Percentiles rank a stretch among this genome's conserved stretches.
phyloP scores from a whole-genome alignment of 2,329 filamentous ascomycete genomes.

The Lasiodiplodia citricola region DNA sequence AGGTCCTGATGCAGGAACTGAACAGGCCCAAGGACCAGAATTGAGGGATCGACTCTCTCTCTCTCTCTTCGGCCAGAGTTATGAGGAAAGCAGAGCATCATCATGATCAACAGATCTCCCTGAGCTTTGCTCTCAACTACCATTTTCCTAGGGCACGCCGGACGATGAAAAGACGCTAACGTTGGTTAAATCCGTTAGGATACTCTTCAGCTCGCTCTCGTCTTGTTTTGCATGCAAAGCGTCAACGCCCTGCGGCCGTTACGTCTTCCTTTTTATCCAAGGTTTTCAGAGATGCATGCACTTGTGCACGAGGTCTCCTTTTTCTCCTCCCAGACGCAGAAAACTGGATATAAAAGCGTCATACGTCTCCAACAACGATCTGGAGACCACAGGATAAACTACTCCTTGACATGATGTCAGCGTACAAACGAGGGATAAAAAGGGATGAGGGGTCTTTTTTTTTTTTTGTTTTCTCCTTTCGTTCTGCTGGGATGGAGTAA shows the following conservation, averaged over 20 bases:
- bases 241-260: not conserved
- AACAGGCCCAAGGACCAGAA: constrained; percentile 5
- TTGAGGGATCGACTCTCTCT: not conserved
- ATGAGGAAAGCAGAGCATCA: not conserved
- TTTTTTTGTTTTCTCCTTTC: not conserved
- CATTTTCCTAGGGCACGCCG: not conserved
- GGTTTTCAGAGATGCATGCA: not conserved
- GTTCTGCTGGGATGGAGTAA: no score
- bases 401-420: not conserved
- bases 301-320: not conserved
- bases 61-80: not conserved
- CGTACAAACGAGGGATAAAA: not conserved
- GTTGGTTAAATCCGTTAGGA: not conserved
- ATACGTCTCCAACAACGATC: not conserved
- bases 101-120: not conserved
- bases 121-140: not conserved
- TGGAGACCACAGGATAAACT: not conserved
- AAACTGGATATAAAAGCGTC: not conserved
- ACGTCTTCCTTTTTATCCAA: not conserved
- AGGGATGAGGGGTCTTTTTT: not conserved
- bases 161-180: not conserved
- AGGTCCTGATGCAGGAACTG: constrained; percentile 32
- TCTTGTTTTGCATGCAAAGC: not conserved
- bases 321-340: not conserved
- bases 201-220: not conserved